Evolutionary conservation across 2,329 filamentous ascomycete species (phyloP).

Genomic region (Tolypocladium amazonense): DNA sequence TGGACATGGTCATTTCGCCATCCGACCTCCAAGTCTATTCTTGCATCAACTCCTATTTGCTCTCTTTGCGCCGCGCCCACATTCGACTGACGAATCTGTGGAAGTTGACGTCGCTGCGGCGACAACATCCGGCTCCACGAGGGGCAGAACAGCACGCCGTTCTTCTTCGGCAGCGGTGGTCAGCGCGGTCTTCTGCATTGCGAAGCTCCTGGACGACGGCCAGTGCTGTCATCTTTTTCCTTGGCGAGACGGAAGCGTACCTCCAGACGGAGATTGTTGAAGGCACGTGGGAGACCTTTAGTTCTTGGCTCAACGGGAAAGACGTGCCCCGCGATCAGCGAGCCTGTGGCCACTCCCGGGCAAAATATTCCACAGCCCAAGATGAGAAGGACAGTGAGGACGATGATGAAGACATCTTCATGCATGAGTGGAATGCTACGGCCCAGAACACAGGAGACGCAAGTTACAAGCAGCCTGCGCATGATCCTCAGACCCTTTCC

Average conservation of each 20-base stretch:
- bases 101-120: slow-evolving; percentile 70
- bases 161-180: slow-evolving; percentile 53
- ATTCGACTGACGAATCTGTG: slow-evolving; percentile 76
- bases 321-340: slow-evolving; percentile 16
- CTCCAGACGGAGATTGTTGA: slow-evolving; percentile 83
- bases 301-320: slow-evolving; percentile 55
- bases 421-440: neutral
- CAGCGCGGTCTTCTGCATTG: slow-evolving; percentile 54
- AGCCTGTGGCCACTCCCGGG: slow-evolving; percentile 10
- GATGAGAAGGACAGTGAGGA: neutral
- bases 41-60: slow-evolving; percentile 74
- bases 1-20: slow-evolving; percentile 77
- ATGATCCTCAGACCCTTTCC: slow-evolving; percentile 78
- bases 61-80: slow-evolving; percentile 77
- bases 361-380: neutral
- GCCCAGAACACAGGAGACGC: neutral
- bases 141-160: slow-evolving; percentile 50
- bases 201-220: slow-evolving; percentile 84
- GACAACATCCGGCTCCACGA: slow-evolving; percentile 62
- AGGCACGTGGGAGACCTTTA: slow-evolving; percentile 71
- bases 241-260: slow-evolving; percentile 79
- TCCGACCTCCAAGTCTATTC: slow-evolving; percentile 73
- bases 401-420: neutral
- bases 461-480: slow-evolving; percentile 15
- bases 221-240: slow-evolving; percentile 77